Evolutionary conservation across 2,329 filamentous ascomycete species (phyloP), one percentile per base, ranked within the genome.

Genomic region (Penicillium vulpinum): DNA sequence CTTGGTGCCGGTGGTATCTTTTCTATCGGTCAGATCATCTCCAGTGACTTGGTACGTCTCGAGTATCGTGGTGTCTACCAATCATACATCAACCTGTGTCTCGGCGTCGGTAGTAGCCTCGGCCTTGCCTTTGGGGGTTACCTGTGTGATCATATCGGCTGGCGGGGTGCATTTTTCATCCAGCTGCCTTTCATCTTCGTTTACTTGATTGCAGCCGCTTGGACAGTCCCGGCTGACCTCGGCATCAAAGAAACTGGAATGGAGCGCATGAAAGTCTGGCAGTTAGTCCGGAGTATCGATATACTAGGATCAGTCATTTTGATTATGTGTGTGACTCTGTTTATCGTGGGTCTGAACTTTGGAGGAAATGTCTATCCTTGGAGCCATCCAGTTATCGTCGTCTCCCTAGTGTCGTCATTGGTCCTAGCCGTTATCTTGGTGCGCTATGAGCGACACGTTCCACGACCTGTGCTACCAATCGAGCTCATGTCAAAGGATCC

Each of bases 1-100:
- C 72, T 92, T 1, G 89, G 88, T 5, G 89, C 88, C 0, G 90
- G 89, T 0, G 89, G 88, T 0, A 82, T 88, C 44, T 81, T 89
- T 68, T 84, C 86, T 1, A 89, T 92, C 63, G 86, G 90, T 44
- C 84, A 87, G 31, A 73, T 75, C 13, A 65, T 77, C 2, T 73
- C 70, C 13, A 88, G 87, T 63, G 89, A 92, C 69, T 74, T 91
- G 45, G 87, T 92, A n/a, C 87, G 85, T 4, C 86, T 92, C 52
- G 85, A 90, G 77, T 87, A 80, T 52, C 72, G 75, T 26, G 75
- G 74, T 1, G 65, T 76, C 46, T 77, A 77, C 54, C 75, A 77
- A 58, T 77, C 75, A 2, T 76, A 76, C 47, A 67, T 77, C 49
- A 78, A 78, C 26, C 61, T 77, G 9, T 68, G 63, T 28, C 66